Conservation (phyloP, 805 yeast species). For the Hanseniaspora vineae region DNA sequence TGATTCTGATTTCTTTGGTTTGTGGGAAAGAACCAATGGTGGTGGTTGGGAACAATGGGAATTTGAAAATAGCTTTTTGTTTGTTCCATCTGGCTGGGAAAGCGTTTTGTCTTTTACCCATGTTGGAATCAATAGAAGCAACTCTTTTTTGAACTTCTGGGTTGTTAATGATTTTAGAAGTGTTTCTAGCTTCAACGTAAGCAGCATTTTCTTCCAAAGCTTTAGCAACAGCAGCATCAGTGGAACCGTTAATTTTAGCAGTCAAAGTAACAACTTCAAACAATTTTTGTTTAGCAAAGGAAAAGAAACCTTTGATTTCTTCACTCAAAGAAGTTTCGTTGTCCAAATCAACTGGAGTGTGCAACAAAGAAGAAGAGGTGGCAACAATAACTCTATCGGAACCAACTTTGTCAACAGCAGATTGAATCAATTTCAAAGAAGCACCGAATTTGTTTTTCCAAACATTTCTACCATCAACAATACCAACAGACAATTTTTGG, state of each 20-base stretch:
- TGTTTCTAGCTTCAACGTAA: conserved; percentile 73
- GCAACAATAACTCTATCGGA: conserved; percentile 78
- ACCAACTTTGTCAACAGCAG: conserved; percentile 79
- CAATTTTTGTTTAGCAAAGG: conserved; percentile 95
- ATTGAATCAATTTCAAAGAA: conserved; percentile 70
- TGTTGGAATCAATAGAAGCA: conserved; percentile 58
- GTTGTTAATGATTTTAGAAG: conserved; percentile 84
- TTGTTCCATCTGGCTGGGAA: conserved; percentile 79
- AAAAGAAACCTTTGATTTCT: conserved; percentile 93
- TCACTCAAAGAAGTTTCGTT: conserved; percentile 85
- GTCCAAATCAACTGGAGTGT: conserved; percentile 94
- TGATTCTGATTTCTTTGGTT: conserved; percentile 96
- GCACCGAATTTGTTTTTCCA: conserved; percentile 94
- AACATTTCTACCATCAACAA: conserved; percentile 97
- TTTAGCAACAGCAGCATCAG: conserved; percentile 51
- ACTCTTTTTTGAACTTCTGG: conserved; percentile 81
- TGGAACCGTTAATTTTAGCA: conserved; percentile 61
- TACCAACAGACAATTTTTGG: conserved; percentile 85
- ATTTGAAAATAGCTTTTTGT: conserved; percentile 77
- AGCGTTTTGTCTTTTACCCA: conserved; percentile 73
- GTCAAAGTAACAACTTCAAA: conserved; percentile 84
- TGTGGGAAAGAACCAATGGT: conserved; percentile 99
- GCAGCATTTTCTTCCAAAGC: conserved; percentile 70
- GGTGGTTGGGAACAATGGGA: conserved; percentile 99
- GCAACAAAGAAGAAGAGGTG: conserved; percentile 92